Evolutionary conservation across 192 early-diverging fungal genomes (phyloP).

Genomic region (Helicostylum pulchrum): DNA sequence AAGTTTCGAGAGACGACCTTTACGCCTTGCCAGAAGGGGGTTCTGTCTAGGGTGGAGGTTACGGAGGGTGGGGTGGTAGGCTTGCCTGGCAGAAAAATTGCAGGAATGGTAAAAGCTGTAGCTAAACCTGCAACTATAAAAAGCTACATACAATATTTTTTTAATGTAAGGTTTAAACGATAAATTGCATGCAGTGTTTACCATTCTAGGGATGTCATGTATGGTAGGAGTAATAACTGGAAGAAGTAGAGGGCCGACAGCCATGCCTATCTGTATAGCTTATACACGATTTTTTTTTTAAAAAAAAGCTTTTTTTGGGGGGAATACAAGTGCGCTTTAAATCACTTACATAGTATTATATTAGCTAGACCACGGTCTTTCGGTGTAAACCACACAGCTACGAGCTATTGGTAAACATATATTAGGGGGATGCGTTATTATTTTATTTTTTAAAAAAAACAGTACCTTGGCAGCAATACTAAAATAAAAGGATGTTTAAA

Average conservation of each 20-base stretch:
- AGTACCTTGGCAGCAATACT: slow-evolving; percentile 30
- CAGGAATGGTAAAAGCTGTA: slow-evolving; percentile 11
- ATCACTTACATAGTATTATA: slow-evolving; percentile 23
- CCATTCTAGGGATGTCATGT: slow-evolving; percentile 14
- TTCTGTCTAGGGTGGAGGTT: slow-evolving; percentile 10
- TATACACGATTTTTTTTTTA: neutral
- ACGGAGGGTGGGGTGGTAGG: slow-evolving; percentile 21
- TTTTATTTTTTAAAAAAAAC: too few species aligned
- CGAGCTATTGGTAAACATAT: slow-evolving; percentile 14
- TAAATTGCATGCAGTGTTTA: too few species aligned
- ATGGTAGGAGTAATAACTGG: slow-evolving; percentile 13
- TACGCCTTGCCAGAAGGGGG: slow-evolving; percentile 9
- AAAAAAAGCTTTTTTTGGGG: too few species aligned
- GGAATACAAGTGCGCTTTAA: neutral
- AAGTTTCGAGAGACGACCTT: slow-evolving; percentile 1
- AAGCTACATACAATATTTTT: neutral
- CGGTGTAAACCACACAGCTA: slow-evolving; percentile 27
- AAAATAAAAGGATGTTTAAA: neutral
- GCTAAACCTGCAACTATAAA: slow-evolving; percentile 11
- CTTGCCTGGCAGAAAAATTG: slow-evolving; percentile 16
- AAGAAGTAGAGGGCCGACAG: slow-evolving; percentile 9
- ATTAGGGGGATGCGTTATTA: too few species aligned
- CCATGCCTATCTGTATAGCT: slow-evolving; percentile 22
- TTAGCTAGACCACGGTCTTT: slow-evolving; percentile 27
- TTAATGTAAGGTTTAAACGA: too few species aligned